These are phyloP conservation scores for Angophora floribunda DNA, from an alignment of 345 rosid genomes.

Conservation along the genomic window DNA sequence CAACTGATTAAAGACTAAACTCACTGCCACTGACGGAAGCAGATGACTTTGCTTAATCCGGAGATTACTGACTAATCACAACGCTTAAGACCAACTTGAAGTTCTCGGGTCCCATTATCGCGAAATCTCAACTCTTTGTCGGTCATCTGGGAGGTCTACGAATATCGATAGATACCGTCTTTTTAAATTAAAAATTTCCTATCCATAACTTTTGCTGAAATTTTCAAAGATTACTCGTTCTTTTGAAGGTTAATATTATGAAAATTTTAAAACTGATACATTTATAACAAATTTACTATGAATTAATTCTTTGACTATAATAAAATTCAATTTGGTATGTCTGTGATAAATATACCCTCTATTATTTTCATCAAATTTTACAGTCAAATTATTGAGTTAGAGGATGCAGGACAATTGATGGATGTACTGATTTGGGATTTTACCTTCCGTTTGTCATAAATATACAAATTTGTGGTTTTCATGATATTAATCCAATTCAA, in stretches of 20 bases:
- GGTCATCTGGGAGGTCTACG: background rate
- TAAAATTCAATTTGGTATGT: no score
- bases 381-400: no score
- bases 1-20: background rate
- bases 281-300: no score
- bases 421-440: no score
- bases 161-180: background rate
- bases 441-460: no score
- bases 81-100: background rate
- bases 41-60: background rate
- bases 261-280: no score
- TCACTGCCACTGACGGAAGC: background rate
- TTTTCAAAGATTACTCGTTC: background rate
- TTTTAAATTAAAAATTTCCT: background rate
- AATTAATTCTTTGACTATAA: no score
- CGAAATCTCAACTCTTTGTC: background rate
- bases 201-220: background rate
- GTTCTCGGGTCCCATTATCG: background rate
- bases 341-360: no score
- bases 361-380: no score
- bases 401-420: no score
- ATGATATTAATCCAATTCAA: no score
- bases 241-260: background rate
- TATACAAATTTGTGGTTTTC: no score
- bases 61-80: background rate